Evolutionary conservation across 208 protist genomes (phyloP), one percentile per base, ranked within the genome.

Genomic region (Trypanosoma melophagium): DNA sequence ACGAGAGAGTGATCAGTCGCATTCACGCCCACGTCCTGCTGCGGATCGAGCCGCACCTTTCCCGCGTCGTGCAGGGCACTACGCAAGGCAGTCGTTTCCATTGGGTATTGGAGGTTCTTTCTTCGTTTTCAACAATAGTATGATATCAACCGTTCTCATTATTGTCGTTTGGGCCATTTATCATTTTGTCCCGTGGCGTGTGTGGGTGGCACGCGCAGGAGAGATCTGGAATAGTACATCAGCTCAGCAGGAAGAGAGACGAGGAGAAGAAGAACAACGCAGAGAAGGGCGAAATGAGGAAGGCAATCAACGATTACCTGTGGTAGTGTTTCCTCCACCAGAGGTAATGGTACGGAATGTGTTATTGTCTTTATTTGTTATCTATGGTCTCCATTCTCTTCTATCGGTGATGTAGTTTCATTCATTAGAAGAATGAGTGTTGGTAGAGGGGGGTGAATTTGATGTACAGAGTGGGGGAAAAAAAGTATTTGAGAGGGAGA

Each of bases 131-230:
- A 72, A 73, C 31, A 49, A 24, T 3, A 63, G 51, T 58, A 76
- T 86, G 66, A 53, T 59, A n/a, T 35, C 86, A 19, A 69, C 66
- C 7, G 58, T 81, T 10, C 3, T 87, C 2, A 17, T 77, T 0
- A 58, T 83, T 3, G n/a, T 71, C 7, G 50, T 85, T 1, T 87
- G 69, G 64, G 66, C 73, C 17, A n/a, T 85, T 16, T 87, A 82
- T 61, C 57, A 64, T 41, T 86, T 82, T 55, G 53, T 70, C 5
- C 83, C 83, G 40, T 89, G 83, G 80, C 71, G 70, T n/a, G 67
- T 78, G 59, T 75, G 63, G 53, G 58, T 22, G 31, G 57, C 42
- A n/a, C 35, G 55, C 12, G 35, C 12, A 7, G n/a, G 19, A 60
- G 55, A 13, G 12, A 21, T 14, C 17, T 45, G 55, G 55, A 4